Evolutionary conservation across 768 basidiomycete genomes (phyloP), one percentile per base, ranked within the genome.

Genomic region (Kwoniella sp.): DNA sequence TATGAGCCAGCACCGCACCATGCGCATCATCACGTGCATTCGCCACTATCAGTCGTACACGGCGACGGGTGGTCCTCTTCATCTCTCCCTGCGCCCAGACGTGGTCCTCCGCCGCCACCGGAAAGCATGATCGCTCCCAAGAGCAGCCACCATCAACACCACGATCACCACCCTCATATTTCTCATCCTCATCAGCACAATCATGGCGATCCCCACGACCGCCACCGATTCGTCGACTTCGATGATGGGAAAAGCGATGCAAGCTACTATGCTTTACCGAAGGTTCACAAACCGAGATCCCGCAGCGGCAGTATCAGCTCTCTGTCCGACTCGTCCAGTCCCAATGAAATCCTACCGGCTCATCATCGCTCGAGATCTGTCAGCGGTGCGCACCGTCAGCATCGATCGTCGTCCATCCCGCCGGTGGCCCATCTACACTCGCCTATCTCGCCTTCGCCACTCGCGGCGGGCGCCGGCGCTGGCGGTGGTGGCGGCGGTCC

Each of bases 81-180:
- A 17, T 73, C 72, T 0, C 34, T 73, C n/a, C 72, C 72, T 53
- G 59, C 68, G 23, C 68, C 68, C 13, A 53, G 66, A 45, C 55
- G 72, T 1, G 69, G 66, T 38, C 67, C 56, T 4, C 61, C 58
- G 5, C 41, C 45, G n/a, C 30, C 53, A 50, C 54, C 31, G 3
- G 55, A 65, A 48, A 65, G 54, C 11, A 52, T 50, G 4, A 62
- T 65, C 48, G 61, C 63, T 13, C 68, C 61, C n/a, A 53, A 50
- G 20, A 23, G n/a, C n/a, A n/a, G n/a, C n/a, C n/a, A 25, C 38
- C 29, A 45, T 26, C 55, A 58, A 11, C 29, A 59, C n/a, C n/a
- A 22, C 15, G 38, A 48, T n/a, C 51, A 61, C n/a, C 53, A 56
- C 8, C 54, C 48, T 20, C 58, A 41, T 4, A 30, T 28, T 22